These are phyloP conservation scores for Backusella psychrophila DNA, from an alignment of 192 early-diverging fungal genomes.

Conservation along the genomic window DNA sequence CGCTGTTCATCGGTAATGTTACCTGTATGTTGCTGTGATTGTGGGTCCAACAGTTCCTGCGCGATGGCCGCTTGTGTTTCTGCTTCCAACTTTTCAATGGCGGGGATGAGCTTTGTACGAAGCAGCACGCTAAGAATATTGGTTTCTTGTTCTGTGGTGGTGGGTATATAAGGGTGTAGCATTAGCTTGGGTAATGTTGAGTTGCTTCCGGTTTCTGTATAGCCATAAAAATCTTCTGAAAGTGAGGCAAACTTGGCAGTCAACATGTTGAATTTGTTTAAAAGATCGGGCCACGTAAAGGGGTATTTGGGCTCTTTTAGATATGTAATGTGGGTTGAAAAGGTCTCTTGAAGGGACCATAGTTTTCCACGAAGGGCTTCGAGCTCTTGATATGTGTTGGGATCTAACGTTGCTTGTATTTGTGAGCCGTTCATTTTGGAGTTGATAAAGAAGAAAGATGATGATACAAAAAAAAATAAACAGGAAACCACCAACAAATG, in stretches of 20 bases:
- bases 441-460: neutral
- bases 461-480: neutral
- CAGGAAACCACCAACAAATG: neutral
- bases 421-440: slow-evolving; percentile 5
- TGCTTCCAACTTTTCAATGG: slow-evolving; percentile 35
- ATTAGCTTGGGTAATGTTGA: slow-evolving; percentile 33
- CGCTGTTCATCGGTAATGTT: slow-evolving; percentile 19
- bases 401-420: slow-evolving; percentile 26
- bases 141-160: slow-evolving; percentile 36
- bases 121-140: slow-evolving; percentile 33
- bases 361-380: slow-evolving; percentile 36
- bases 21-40: neutral
- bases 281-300: slow-evolving; percentile 40
- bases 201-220: slow-evolving; percentile 29
- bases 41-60: slow-evolving; percentile 16
- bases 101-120: slow-evolving; percentile 41
- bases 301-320: slow-evolving; percentile 37
- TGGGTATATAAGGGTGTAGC: slow-evolving; percentile 34
- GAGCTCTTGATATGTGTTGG: slow-evolving; percentile 27
- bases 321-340: slow-evolving; percentile 37
- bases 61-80: slow-evolving; percentile 24
- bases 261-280: slow-evolving; percentile 44
- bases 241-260: slow-evolving; percentile 39
- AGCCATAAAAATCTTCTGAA: slow-evolving; percentile 38
- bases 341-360: slow-evolving; percentile 36